Evolutionary conservation across 768 basidiomycete species (phyloP), one percentile per base, ranked within the genome.

Genomic region (Leccinum barrowsii): DNA sequence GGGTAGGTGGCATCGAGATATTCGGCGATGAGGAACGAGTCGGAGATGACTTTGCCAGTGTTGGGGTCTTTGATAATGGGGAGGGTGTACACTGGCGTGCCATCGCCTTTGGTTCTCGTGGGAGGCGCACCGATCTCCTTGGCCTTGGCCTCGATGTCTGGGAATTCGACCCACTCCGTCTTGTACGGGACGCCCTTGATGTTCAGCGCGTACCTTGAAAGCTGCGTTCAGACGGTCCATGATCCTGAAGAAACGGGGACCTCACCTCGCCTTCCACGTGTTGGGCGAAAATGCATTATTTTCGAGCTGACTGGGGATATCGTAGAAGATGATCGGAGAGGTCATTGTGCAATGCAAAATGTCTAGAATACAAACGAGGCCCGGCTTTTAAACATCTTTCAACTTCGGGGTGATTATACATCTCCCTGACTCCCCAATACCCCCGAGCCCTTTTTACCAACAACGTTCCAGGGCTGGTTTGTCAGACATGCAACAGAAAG

Each of bases 231-330:
- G 51, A 22, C 15, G 7, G 17, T 21, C 32, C 6, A 11, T 26
- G 5, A 3, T 10, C 12, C 10, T 19, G 40, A 42, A 42, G 26
- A 42, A 7, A 50, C 12, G 4, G 6, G n/a, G 10, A 24, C 7
- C 70, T 52, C 47, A 77, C 81, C 81, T 64, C 11, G 70, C 67
- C 64, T 78, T 80, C 77, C 76, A 79, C 32, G 77, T 76, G 58
- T 80, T 82, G 7, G 78, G 76, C 5, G 78, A 77, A 74, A 77
- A 81, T 7, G 74, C 70, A 4, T 64, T 68, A 48, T 7, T 54
- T 1, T 63, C 56, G 7, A 70, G 52, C 42, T 62, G 70, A 35
- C 73, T 72, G 21, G 77, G 75, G 44, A 82, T 75, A 57, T 82
- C 81, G 67, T 80, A 82, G 46, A 80, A 67, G 58, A 78, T 75